phyloP scores from a whole-genome alignment of 2,329 filamentous ascomycete genomes.

The Hypomyces rosellus region DNA sequence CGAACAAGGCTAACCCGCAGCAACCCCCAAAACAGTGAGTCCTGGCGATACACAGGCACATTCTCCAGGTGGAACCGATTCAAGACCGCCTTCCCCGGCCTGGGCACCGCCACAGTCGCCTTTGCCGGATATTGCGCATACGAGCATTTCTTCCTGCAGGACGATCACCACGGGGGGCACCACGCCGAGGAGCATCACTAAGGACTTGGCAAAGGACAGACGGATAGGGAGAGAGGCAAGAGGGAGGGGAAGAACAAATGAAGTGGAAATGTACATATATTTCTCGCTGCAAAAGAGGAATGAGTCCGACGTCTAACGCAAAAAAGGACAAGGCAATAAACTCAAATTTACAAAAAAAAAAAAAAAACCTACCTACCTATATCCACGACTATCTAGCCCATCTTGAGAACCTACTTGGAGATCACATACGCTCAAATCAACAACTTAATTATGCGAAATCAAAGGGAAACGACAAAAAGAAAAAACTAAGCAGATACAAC shows the following conservation, averaged over 20 bases:
- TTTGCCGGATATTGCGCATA: slow-evolving; percentile 86
- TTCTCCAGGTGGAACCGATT: slow-evolving; percentile 89
- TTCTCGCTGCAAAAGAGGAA: background rate
- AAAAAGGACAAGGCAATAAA: background rate
- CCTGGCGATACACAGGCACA: slow-evolving; percentile 86
- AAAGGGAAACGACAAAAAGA: too few species aligned
- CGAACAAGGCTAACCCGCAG: background rate
- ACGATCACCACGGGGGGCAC: slow-evolving; percentile 52
- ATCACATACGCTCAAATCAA: too few species aligned
- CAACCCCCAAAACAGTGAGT: slow-evolving; percentile 60
- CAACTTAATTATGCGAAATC: too few species aligned
- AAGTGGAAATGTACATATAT: slow-evolving; percentile 10
- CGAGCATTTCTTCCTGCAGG: slow-evolving; percentile 79
- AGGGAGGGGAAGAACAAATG: slow-evolving; percentile 10
- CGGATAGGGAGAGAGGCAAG: slow-evolving; percentile 10
- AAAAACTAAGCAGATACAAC: too few species aligned
- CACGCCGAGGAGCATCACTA: slow-evolving; percentile 56
- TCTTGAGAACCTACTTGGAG: too few species aligned
- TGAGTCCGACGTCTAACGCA: background rate
- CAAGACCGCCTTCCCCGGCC: slow-evolving; percentile 76
- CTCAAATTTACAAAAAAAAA: background rate
- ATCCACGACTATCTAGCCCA: too few species aligned
- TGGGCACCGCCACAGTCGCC: slow-evolving; percentile 87
- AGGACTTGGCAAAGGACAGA: slow-evolving; percentile 16
- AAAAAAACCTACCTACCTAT: too few species aligned